Evolutionary conservation across 176 grass and related monocot species (phyloP).

Genomic region (Oryza brachyantha): DNA sequence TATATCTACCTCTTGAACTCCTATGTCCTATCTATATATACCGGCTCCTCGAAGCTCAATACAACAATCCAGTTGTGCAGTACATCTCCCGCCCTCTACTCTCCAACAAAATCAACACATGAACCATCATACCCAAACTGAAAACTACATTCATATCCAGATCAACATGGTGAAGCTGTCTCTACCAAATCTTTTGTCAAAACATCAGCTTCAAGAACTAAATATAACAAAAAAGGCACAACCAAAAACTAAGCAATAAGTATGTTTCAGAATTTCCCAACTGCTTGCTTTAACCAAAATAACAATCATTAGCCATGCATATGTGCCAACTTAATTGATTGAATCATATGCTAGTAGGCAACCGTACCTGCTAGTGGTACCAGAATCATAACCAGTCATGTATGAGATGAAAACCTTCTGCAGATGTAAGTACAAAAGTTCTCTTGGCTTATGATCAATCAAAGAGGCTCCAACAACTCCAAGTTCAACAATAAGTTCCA

Average conservation of each 20-base stretch:
- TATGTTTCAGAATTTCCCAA: conserved; percentile 15
- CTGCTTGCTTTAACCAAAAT: conserved; percentile 16
- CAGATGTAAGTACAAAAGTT: conserved; percentile 84
- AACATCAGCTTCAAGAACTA: conserved; percentile 8
- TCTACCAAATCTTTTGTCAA: conserved; percentile 6
- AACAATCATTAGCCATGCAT: not conserved
- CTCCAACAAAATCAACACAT: not conserved
- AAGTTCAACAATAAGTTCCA: conserved; percentile 92
- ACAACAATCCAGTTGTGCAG: too few species aligned
- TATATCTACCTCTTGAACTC: too few species aligned
- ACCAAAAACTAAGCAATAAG: not conserved
- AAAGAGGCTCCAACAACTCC: conserved; percentile 90
- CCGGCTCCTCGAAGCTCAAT: too few species aligned
- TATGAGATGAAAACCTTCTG: conserved; percentile 91
- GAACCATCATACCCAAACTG: conserved; percentile 2
- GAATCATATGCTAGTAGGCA: not conserved
- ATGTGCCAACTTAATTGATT: not conserved
- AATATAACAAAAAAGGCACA: conserved; percentile 5
- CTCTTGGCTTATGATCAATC: conserved; percentile 89
- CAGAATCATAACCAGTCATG: conserved; percentile 75
- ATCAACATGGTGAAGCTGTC: not conserved
- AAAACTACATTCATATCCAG: not conserved
- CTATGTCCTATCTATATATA: too few species aligned
- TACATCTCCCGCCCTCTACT: too few species aligned
- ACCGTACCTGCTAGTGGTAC: conserved; percentile 82